Conservation (phyloP, 2,329 filamentous ascomycete genomes). For the Penicillium oxalicum region DNA sequence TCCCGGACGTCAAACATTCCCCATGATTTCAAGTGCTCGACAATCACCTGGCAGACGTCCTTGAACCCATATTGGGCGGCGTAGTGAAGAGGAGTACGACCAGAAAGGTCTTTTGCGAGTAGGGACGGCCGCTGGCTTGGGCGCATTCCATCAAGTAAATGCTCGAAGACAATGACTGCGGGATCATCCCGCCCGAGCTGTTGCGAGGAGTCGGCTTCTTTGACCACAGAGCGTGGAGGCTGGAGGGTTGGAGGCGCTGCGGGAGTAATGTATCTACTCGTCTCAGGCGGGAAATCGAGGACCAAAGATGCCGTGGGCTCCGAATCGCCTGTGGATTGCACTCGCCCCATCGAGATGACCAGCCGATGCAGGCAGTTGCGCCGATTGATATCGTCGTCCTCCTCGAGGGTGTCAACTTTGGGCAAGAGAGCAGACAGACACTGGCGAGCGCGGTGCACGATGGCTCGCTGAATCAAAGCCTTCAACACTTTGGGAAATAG, state of each 20-base stretch:
- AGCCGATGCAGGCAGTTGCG: constrained; percentile 90
- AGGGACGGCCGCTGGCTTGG: constrained; percentile 63
- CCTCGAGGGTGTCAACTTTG: constrained; percentile 66
- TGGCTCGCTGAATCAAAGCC: constrained; percentile 45
- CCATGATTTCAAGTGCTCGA: constrained; percentile 86
- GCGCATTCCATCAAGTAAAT: constrained; percentile 62
- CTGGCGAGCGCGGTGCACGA: constrained; percentile 64
- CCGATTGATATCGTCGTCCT: constrained; percentile 86
- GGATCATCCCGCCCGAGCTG: constrained; percentile 65
- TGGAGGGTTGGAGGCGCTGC: constrained; percentile 61
- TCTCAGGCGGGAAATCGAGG: constrained; percentile 48
- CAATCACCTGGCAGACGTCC: constrained; percentile 79
- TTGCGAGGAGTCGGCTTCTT: constrained; percentile 57
- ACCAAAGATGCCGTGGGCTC: constrained; percentile 50
- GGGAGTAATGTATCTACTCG: constrained; percentile 71
- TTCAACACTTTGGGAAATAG: constrained; percentile 58
- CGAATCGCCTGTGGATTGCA: constrained; percentile 51
- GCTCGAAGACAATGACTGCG: constrained; percentile 61
- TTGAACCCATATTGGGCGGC: constrained; percentile 92
- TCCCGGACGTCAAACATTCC: constrained; percentile 74
- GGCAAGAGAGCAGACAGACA: constrained; percentile 68
- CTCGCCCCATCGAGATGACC: constrained; percentile 83
- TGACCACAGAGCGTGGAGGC: constrained; percentile 57
- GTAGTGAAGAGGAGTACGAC: constrained; percentile 83
- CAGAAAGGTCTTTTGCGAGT: constrained; percentile 66